Percentiles rank a stretch among this genome's conserved stretches.
phyloP scores from a whole-genome alignment of 257 asterid species.

The Fraxinus cuspidata region DNA sequence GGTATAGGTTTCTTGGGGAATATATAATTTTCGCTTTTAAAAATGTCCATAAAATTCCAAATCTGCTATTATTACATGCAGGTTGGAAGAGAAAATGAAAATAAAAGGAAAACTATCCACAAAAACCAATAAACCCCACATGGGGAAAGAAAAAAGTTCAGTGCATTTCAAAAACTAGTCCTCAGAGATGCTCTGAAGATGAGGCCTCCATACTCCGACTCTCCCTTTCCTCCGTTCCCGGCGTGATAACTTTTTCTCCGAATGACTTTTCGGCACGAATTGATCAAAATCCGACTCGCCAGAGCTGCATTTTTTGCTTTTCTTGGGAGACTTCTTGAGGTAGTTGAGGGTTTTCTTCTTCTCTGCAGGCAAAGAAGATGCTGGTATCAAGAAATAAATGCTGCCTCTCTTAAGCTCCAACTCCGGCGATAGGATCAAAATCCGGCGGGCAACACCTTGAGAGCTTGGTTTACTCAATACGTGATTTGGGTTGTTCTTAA shows the following conservation, averaged over 20 bases:
- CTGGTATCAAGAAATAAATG: constrained; percentile 89
- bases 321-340: constrained; percentile 34
- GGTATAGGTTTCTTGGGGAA: constrained; percentile 22
- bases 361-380: constrained; percentile 54
- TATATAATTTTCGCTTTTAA: constrained; percentile 7
- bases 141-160: neutral
- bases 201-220: constrained; percentile 64
- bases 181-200: constrained; percentile 62
- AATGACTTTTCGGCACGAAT: constrained; percentile 9
- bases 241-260: constrained; percentile 38
- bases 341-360: constrained; percentile 40
- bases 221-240: constrained; percentile 44
- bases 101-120: constrained; percentile 39
- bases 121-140: constrained; percentile 28
- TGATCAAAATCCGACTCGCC: constrained; percentile 7
- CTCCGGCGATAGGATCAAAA: constrained; percentile 63
- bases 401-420: constrained; percentile 89
- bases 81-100: constrained; percentile 24
- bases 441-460: constrained; percentile 57
- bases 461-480: constrained; percentile 66
- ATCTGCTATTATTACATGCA: constrained; percentile 53
- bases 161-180: constrained; percentile 18
- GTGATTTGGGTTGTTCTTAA: constrained; percentile 70
- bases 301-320: constrained; percentile 15
- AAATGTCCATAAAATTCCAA: constrained; percentile 10